Conservation (phyloP, 1,284 basidiomycete species). For the Ustilago trichophora region DNA sequence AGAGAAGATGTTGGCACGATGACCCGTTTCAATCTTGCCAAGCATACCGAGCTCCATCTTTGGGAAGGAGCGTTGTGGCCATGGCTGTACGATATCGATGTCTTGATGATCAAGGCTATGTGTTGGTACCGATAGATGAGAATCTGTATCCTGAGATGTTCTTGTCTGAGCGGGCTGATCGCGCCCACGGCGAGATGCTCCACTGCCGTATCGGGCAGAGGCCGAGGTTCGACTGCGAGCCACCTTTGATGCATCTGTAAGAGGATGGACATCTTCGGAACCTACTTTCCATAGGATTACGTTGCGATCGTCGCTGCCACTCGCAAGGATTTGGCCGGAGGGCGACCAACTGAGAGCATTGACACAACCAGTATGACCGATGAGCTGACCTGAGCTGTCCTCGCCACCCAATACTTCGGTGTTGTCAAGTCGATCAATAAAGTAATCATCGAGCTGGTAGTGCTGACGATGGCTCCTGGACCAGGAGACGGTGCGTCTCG, state of each 20-base stretch:
- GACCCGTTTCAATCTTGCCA: slow-evolving; percentile 65
- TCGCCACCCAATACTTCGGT: slow-evolving; percentile 36
- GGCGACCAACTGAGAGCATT: slow-evolving; percentile 80
- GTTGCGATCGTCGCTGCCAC: slow-evolving; percentile 81
- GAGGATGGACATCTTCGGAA: slow-evolving; percentile 60
- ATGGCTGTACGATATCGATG: slow-evolving; percentile 13
- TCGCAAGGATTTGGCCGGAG: slow-evolving; percentile 78
- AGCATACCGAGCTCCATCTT: slow-evolving; percentile 24
- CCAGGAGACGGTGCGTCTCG: slow-evolving; percentile 15
- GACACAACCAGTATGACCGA: slow-evolving; percentile 49
- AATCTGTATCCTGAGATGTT: not conserved
- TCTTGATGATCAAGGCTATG: slow-evolving; percentile 65
- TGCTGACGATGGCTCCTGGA: slow-evolving; percentile 11
- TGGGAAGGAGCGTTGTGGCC: slow-evolving; percentile 21
- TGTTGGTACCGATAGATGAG: not conserved
- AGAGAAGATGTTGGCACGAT: slow-evolving; percentile 86
- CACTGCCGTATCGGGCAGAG: not conserved
- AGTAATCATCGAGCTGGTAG: slow-evolving; percentile 24
- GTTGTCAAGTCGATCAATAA: slow-evolving; percentile 32
- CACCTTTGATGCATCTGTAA: slow-evolving; percentile 55
- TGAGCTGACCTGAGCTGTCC: slow-evolving; percentile 3
- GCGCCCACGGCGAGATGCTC: not conserved
- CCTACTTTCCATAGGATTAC: slow-evolving; percentile 77
- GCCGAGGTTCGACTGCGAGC: too few relatives aligned
- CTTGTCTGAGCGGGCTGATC: not conserved